Evolutionary conservation across 2,329 filamentous ascomycete genomes (phyloP), one percentile per base, ranked within the genome.

Genomic region (Neophaeococcomyces aloes): DNA sequence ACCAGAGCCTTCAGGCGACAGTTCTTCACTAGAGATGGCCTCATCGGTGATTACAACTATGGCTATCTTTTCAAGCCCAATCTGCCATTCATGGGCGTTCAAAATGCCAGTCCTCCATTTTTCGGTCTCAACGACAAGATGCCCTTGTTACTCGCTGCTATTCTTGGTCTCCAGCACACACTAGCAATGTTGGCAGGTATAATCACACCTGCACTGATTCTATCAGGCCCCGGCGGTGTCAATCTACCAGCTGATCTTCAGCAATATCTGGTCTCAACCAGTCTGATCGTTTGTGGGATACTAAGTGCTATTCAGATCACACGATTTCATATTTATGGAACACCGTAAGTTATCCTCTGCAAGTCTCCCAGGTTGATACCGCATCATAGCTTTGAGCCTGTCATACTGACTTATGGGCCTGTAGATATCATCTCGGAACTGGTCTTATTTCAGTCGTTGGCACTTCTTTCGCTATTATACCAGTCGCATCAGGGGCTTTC

Each of bases 11-110:
- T n/a, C n/a, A n/a, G n/a, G n/a, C n/a, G n/a, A n/a, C n/a, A n/a
- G n/a, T n/a, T n/a, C n/a, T n/a, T n/a, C n/a, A 70, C 67, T 17
- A 65, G 56, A 48, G 74, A 87, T 1, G 88, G 88, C 10, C 72
- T 94, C 19, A 63, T 95, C 44, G 88, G 88, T 50, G 72, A 79
- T 55, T 95, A 95, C 63, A 83, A 95, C 71, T 95, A 95, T 72
- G 83, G 62, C 29, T 91, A 87, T 57, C 78, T 95, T 31, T 94
- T 95, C 70, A 78, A 69, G 17, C 84, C 74, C 1, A 87, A 84
- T 53, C 64, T 94, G 17, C 88, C 88, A 0, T 94, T 94, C 62
- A 79, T 91, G 71, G 79, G n/a, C n/a, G n/a, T n/a, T n/a, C 75
- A 58, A 77, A 75, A 60, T 56, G 66, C 7, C 67, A 66, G 13